A percentile compares a stretch with the other conserved stretches of the same genome.
phyloP scores from a whole-genome alignment of 768 basidiomycete species.

The Macrolepiota fuliginosa region DNA sequence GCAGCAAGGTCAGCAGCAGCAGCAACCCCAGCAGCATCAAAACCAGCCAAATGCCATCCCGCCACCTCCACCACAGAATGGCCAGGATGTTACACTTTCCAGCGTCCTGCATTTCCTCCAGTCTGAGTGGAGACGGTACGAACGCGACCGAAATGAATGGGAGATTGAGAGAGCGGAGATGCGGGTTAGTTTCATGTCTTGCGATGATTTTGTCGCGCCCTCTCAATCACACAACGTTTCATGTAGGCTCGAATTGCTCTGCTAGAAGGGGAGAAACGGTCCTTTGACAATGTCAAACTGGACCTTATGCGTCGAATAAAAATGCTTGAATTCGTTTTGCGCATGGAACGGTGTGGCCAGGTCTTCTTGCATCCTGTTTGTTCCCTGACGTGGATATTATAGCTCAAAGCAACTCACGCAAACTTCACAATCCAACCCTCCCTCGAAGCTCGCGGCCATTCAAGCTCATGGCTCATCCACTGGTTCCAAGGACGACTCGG shows the following conservation, averaged over 20 bases:
- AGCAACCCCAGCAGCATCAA: slow-evolving; percentile 48
- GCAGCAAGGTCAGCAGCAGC: slow-evolving; percentile 66
- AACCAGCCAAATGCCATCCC: slow-evolving; percentile 56
- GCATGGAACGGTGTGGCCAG: slow-evolving; percentile 83
- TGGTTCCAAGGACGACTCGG: slow-evolving; percentile 70
- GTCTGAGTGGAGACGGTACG: slow-evolving; percentile 96
- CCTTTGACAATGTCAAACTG: slow-evolving; percentile 95
- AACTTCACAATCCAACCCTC: slow-evolving; percentile 54
- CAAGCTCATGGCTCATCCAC: slow-evolving; percentile 49
- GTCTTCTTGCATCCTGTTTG: slow-evolving; percentile 11
- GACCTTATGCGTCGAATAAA: slow-evolving; percentile 96
- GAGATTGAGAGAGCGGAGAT: slow-evolving; percentile 99
- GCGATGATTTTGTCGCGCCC: slow-evolving; percentile 25
- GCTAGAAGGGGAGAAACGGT: slow-evolving; percentile 94
- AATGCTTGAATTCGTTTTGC: slow-evolving; percentile 98
- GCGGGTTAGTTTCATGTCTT: slow-evolving; percentile 64
- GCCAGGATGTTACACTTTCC: slow-evolving; percentile 91
- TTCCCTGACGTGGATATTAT: slow-evolving; percentile 20
- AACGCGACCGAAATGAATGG: slow-evolving; percentile 99
- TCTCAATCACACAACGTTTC: slow-evolving; percentile 20
- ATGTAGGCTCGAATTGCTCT: slow-evolving; percentile 91
- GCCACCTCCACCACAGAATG: slow-evolving; percentile 78
- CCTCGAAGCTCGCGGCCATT: slow-evolving; percentile 62
- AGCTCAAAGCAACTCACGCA: slow-evolving; percentile 82
- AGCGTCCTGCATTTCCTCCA: slow-evolving; percentile 96